Conservation (phyloP, 768 basidiomycete genomes). For the Rubroboletus satanas region DNA sequence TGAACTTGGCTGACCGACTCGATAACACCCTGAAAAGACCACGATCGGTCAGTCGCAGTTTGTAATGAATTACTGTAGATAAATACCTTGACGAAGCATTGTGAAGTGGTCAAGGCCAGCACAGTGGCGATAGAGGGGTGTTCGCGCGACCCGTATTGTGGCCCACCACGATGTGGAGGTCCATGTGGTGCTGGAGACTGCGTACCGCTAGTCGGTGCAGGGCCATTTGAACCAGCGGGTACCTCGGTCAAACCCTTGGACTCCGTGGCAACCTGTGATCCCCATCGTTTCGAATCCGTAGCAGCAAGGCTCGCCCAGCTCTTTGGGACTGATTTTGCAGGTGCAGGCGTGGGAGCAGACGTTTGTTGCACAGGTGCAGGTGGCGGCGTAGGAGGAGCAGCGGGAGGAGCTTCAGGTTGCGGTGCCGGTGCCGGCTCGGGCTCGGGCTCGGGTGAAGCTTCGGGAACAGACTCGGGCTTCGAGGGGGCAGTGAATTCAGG, state of each 20-base stretch:
- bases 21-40: slow-evolving; percentile 57
- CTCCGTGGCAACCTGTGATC: slow-evolving; percentile 72
- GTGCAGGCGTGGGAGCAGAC: slow-evolving; percentile 30
- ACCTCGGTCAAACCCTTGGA: slow-evolving; percentile 74
- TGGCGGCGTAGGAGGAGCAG: slow-evolving; percentile 29
- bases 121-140: slow-evolving; percentile 53
- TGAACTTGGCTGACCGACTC: slow-evolving; percentile 55
- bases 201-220: slow-evolving; percentile 40
- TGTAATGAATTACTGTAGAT: not conserved
- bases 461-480: slow-evolving; percentile 26
- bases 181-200: slow-evolving; percentile 32
- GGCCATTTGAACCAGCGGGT: slow-evolving; percentile 36
- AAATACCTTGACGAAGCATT: slow-evolving; percentile 90
- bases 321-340: slow-evolving; percentile 54
- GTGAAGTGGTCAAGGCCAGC: slow-evolving; percentile 58
- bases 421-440: slow-evolving; percentile 25
- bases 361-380: slow-evolving; percentile 27
- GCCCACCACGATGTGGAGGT: slow-evolving; percentile 32
- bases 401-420: slow-evolving; percentile 8
- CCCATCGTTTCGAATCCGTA: slow-evolving; percentile 79
- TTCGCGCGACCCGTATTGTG: slow-evolving; percentile 39
- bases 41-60: not conserved
- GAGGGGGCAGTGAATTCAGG: slow-evolving; percentile 24
- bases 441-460: slow-evolving; percentile 27
- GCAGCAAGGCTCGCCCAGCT: slow-evolving; percentile 94